phyloP scores from a whole-genome alignment of 495 filamentous ascomycete species.

The Neurospora sp. region DNA sequence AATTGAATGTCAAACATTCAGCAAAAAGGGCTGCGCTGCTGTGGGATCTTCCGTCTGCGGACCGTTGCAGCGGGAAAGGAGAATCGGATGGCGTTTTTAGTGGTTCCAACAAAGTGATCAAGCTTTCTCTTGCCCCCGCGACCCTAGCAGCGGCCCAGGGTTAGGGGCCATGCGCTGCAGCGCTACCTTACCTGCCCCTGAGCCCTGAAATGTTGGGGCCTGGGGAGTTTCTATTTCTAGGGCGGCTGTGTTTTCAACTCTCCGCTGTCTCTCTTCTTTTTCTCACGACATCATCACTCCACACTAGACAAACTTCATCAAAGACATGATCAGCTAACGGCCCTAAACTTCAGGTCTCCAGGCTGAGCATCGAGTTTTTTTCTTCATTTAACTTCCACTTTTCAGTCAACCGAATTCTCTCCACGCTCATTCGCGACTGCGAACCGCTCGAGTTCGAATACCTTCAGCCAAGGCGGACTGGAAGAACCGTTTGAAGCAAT shows the following conservation, averaged over 20 bases:
- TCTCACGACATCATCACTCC: background rate
- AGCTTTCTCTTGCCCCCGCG: background rate
- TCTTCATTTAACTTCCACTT: background rate
- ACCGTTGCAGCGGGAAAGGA: background rate
- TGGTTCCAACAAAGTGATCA: background rate
- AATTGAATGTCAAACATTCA: background rate
- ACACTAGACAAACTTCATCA: background rate
- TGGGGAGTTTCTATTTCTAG: constrained; percentile 8
- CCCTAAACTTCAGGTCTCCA: background rate
- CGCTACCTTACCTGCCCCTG: background rate
- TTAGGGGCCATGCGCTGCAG: background rate
- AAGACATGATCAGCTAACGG: constrained; percentile 3
- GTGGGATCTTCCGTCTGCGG: background rate
- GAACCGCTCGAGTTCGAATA: background rate
- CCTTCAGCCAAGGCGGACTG: background rate
- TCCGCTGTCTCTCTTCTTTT: background rate
- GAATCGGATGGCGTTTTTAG: background rate
- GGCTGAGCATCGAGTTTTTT: background rate
- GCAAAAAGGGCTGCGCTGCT: background rate
- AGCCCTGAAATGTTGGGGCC: constrained; percentile 1
- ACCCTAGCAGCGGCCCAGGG: background rate
- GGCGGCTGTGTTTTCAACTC: constrained; percentile 11
- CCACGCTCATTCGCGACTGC: constrained; percentile 10
- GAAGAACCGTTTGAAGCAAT: background rate
- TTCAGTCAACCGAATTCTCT: constrained; percentile 25